phyloP scores from a whole-genome alignment of 2,329 filamentous ascomycete genomes.

The Fusarium sp. region DNA sequence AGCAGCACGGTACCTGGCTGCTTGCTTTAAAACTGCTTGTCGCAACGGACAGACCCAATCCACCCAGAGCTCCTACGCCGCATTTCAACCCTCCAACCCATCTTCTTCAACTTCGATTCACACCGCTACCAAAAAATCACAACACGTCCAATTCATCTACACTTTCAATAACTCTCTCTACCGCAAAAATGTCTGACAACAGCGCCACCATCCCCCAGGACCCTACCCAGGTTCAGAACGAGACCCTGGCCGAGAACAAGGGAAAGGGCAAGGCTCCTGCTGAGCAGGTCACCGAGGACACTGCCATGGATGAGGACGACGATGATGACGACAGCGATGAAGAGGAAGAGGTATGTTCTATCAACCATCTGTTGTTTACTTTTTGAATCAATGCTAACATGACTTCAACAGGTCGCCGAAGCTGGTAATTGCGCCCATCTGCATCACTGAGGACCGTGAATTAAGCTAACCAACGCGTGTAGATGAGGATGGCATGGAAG shows the following conservation, averaged over 20 bases:
- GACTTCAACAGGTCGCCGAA: conserved; percentile 42
- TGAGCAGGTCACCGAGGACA: conserved; percentile 64
- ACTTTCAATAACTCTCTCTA: neutral
- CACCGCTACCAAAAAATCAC: conserved; percentile 15
- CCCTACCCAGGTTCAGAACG: conserved; percentile 52
- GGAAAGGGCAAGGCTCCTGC: conserved; percentile 85
- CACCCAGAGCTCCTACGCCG: conserved; percentile 44
- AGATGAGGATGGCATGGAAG: conserved; percentile 86
- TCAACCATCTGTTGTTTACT: neutral
- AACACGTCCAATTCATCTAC: conserved; percentile 7
- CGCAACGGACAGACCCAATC: conserved; percentile 10
- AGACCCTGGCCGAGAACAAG: conserved; percentile 69
- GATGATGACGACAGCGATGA: conserved; percentile 60
- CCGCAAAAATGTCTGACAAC: conserved; percentile 61
- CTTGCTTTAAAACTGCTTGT: conserved; percentile 2
- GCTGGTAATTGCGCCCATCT: conserved; percentile 42
- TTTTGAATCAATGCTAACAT: conserved; percentile 40
- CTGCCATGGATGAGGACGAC: conserved; percentile 79
- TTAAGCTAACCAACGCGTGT: conserved; percentile 55
- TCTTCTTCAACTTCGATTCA: conserved; percentile 24
- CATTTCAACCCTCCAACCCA: conserved; percentile 38
- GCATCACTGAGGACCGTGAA: conserved; percentile 19
- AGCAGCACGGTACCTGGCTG: neutral
- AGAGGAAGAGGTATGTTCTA: conserved; percentile 47
- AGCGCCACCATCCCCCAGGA: conserved; percentile 60